These are phyloP conservation scores for Paraphaeosphaeria sporulosa DNA, from an alignment of 2,329 filamentous ascomycete genomes.

Conservation along the genomic window DNA sequence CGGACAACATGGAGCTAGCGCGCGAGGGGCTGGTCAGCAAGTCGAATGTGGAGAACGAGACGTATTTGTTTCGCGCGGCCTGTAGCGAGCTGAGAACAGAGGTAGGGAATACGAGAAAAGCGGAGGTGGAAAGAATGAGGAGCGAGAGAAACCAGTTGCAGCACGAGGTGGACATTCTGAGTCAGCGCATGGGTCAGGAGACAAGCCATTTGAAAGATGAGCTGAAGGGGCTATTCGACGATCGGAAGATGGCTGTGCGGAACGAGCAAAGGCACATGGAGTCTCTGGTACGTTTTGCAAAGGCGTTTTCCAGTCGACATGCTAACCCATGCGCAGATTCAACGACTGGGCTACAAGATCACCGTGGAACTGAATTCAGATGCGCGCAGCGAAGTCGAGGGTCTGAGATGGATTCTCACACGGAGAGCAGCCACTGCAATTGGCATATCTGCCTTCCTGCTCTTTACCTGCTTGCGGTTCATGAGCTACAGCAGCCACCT, in stretches of 20 bases:
- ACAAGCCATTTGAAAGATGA: slow-evolving; percentile 83
- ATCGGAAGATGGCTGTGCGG: slow-evolving; percentile 89
- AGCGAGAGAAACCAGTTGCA: slow-evolving; percentile 85
- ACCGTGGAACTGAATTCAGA: slow-evolving; percentile 89
- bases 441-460: slow-evolving; percentile 55
- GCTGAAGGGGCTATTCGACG: slow-evolving; percentile 94
- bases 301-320: neutral
- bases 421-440: slow-evolving; percentile 69
- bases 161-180: slow-evolving; percentile 93
- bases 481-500: slow-evolving; percentile 50
- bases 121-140: slow-evolving; percentile 80
- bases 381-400: slow-evolving; percentile 89
- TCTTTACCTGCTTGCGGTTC: slow-evolving; percentile 52
- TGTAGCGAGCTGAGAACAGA: slow-evolving; percentile 92
- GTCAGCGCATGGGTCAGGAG: slow-evolving; percentile 85
- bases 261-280: slow-evolving; percentile 88
- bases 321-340: slow-evolving; percentile 65
- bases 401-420: slow-evolving; percentile 83
- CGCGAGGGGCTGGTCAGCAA: slow-evolving; percentile 84
- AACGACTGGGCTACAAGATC: slow-evolving; percentile 96
- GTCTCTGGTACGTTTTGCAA: slow-evolving; percentile 65
- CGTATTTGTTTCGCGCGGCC: slow-evolving; percentile 91
- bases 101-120: slow-evolving; percentile 77
- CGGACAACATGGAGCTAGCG: slow-evolving; percentile 81
- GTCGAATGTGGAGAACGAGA: slow-evolving; percentile 92